Evolutionary conservation across 116 monocot genomes (phyloP), one percentile per base, ranked within the genome.

Genomic region (Posidonia oceanica): DNA sequence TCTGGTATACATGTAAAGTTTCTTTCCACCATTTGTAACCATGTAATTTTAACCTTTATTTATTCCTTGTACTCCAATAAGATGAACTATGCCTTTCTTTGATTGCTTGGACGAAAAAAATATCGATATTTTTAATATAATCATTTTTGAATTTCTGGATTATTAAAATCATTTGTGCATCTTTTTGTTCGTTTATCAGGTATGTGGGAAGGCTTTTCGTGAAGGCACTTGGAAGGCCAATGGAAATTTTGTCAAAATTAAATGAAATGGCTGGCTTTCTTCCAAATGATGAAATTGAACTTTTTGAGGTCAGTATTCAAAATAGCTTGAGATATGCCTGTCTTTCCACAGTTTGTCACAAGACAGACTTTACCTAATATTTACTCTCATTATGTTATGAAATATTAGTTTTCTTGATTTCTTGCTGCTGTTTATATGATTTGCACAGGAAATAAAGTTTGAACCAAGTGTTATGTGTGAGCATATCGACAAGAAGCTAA

Each of bases 391-490:
- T 29, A 29, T 29, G 29, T 29, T 29, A 29, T 29, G 29, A 48
- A 48, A 48, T 48, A 48, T 48, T 48, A 5, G 48, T 48, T 48
- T 48, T 48, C 48, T 72, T 93, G 93, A 16, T 99, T 88, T 61
- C 99, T 10, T 48, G 48, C 23, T 67, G 51, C 16, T 67, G 4
- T 51, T 51, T 16, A 21, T 72, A 61, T 39, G 39, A 63, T 70
- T 59, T 67, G 6, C 56, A 14, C 69, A 99, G 99, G 99, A 99
- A 88, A 99, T 99, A 62, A 99, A 99, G 72, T 99, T 93, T 80
- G 99, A 99, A 53, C 99, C 99, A 69, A 88, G 36, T 75, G 99
- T 99, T 8, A 93, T 99, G 99, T 99, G 99, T 77, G 93, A 99
- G 70, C 85, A 76, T 67, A 86, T 99, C 69, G 94, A 99, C 71